Evolutionary conservation across 768 basidiomycete species (phyloP).

Genomic region (Hericium alpestre): DNA sequence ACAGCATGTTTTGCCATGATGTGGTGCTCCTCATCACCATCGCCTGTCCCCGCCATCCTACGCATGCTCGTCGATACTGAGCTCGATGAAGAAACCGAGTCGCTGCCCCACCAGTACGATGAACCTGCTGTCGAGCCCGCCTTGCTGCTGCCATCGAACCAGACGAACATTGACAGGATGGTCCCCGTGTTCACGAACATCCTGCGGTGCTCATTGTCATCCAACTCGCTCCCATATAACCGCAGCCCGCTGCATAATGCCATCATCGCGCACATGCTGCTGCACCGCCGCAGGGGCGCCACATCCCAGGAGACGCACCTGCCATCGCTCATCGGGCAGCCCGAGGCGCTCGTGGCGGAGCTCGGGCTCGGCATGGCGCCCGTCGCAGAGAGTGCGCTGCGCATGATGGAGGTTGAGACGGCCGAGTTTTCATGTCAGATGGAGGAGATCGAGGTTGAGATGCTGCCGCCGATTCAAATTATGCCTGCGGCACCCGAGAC

Average conservation of each 20-base stretch:
- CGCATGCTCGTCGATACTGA: slow-evolving; percentile 11
- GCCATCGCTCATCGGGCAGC: slow-evolving; percentile 58
- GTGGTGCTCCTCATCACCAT: slow-evolving; percentile 8
- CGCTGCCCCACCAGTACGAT: slow-evolving; percentile 17
- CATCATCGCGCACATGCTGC: slow-evolving; percentile 37
- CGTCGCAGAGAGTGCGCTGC: slow-evolving; percentile 24
- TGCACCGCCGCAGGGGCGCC: slow-evolving; percentile 56
- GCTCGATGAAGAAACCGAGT: neutral
- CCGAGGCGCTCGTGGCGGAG: slow-evolving; percentile 63
- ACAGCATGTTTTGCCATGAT: too few relatives aligned
- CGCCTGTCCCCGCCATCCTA: slow-evolving; percentile 6
- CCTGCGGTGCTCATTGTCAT: slow-evolving; percentile 43
- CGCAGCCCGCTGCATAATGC: slow-evolving; percentile 56
- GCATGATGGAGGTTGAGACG: slow-evolving; percentile 27
- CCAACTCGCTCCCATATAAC: slow-evolving; percentile 31
- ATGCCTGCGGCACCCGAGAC: slow-evolving; percentile 19
- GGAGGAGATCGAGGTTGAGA: slow-evolving; percentile 35
- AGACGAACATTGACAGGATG: slow-evolving; percentile 75
- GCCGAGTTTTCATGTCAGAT: slow-evolving; percentile 62
- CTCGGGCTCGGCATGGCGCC: slow-evolving; percentile 36
- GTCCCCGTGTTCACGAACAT: slow-evolving; percentile 78
- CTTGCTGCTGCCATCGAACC: slow-evolving; percentile 38
- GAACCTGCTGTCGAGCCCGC: slow-evolving; percentile 21
- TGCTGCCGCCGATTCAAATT: slow-evolving; percentile 17
- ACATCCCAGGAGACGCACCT: slow-evolving; percentile 64